These are phyloP conservation scores for Phytopythium litorale DNA, from an alignment of 352 stramenopile species.

Conservation along the genomic window DNA sequence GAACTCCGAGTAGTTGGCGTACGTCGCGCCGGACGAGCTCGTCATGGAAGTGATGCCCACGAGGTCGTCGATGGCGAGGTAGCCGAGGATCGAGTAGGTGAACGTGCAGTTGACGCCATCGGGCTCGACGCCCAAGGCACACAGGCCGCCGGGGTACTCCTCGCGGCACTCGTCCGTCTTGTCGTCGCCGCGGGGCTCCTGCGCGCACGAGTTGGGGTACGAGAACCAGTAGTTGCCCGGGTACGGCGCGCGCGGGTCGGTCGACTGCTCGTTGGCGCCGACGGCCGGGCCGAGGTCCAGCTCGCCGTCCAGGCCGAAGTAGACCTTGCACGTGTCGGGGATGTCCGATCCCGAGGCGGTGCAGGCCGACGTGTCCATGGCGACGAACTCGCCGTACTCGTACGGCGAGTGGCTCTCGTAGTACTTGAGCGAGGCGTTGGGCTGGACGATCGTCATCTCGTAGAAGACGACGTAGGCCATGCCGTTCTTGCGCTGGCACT, in stretches of 20 bases:
- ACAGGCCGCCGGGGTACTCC: conserved; percentile 37
- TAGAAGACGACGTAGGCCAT: conserved; percentile 38
- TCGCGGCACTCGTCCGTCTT: conserved; percentile 46
- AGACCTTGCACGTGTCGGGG: conserved; percentile 41
- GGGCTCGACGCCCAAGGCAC: conserved; percentile 30
- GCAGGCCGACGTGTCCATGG: conserved; percentile 48
- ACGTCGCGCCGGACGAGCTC: conserved; percentile 16
- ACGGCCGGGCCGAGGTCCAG: conserved; percentile 45
- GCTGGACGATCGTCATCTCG: conserved; percentile 25
- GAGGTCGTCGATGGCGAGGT: conserved; percentile 52
- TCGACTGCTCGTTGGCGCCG: conserved; percentile 33
- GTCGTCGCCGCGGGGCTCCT: conserved; percentile 28
- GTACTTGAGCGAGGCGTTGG: conserved; percentile 19
- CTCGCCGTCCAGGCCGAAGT: conserved; percentile 36
- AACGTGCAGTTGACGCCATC: conserved; percentile 55
- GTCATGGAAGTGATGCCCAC: conserved; percentile 53
- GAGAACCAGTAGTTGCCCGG: conserved; percentile 77
- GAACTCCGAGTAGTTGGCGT: conserved; percentile 39
- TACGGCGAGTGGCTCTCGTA: conserved; percentile 14
- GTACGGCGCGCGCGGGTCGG: conserved; percentile 57
- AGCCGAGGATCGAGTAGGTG: conserved; percentile 57
- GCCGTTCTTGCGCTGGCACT: conserved; percentile 30
- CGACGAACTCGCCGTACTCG: conserved; percentile 27
- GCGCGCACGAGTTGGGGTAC: conserved; percentile 63
- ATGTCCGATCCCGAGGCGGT: conserved; percentile 31